Percentiles rank a stretch among this genome's conserved stretches.
These are phyloP conservation scores for Diutina catenulata DNA, from an alignment of 1,139 yeast genomes.

Conservation along the genomic window DNA sequence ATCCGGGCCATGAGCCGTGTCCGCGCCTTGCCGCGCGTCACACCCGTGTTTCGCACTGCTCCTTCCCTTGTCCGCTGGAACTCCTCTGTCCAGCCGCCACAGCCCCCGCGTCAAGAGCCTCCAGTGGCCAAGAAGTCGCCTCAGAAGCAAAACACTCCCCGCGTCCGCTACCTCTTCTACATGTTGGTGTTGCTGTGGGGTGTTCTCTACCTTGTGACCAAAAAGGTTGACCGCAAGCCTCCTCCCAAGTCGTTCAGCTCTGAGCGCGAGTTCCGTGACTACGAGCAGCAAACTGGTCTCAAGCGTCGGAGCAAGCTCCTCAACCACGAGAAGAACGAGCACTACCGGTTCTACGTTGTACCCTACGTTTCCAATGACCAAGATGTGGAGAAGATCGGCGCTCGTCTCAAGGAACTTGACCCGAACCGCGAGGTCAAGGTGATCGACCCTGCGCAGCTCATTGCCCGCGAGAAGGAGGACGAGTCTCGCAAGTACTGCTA, in stretches of 20 bases:
- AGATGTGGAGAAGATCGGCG: conserved; percentile 13
- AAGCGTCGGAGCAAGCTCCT: conserved; percentile 42
- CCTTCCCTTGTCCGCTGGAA: neutral
- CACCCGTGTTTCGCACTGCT: too few species aligned
- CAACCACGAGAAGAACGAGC: conserved; percentile 15
- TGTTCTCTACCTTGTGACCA: conserved; percentile 39
- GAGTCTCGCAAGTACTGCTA: conserved; percentile 26
- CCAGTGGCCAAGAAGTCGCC: neutral
- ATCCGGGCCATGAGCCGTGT: too few species aligned
- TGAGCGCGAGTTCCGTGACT: conserved; percentile 47
- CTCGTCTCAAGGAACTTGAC: conserved; percentile 10
- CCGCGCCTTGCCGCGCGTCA: too few species aligned
- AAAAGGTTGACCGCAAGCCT: conserved; percentile 35
- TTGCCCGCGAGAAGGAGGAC: conserved; percentile 30
- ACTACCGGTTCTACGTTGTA: conserved; percentile 29
- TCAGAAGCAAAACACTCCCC: conserved; percentile 19
- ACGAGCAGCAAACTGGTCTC: conserved; percentile 39
- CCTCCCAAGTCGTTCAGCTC: conserved; percentile 39
- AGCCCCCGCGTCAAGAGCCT: neutral
- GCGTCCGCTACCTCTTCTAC: conserved; percentile 36
- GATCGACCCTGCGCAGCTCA: conserved; percentile 34
- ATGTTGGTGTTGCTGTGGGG: conserved; percentile 41
- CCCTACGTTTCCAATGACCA: conserved; percentile 24
- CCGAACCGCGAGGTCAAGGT: conserved; percentile 27
- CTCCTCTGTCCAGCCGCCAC: neutral